Percentiles rank a stretch among this genome's conserved stretches.
phyloP scores from a whole-genome alignment of 441 rosid species.

The Gossypium aridum region DNA sequence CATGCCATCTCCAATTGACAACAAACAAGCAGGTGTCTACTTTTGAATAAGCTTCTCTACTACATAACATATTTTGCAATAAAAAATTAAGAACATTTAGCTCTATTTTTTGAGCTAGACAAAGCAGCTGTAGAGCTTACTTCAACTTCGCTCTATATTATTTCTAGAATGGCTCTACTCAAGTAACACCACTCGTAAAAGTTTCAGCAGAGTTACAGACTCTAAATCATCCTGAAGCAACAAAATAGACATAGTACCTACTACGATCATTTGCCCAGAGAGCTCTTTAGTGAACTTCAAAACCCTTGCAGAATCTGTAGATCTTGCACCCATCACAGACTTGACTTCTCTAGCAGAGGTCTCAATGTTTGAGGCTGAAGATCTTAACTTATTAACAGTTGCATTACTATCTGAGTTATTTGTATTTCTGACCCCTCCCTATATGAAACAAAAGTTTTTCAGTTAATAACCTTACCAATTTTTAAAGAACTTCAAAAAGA shows the following conservation, averaged over 20 bases:
- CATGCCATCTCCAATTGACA: not conserved
- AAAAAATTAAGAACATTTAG: not conserved
- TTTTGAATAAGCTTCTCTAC: not conserved
- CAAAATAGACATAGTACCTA: slow-evolving; percentile 49
- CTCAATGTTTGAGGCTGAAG: slow-evolving; percentile 44
- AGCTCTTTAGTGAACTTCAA: slow-evolving; percentile 77
- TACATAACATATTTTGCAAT: not conserved
- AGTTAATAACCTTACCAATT: not conserved
- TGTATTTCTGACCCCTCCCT: slow-evolving; percentile 49
- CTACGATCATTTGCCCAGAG: slow-evolving; percentile 58
- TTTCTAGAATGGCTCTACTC: not conserved
- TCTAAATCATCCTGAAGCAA: not conserved
- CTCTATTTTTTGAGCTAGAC: not conserved
- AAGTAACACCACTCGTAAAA: not conserved
- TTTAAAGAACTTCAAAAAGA: not conserved
- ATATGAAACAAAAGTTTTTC: slow-evolving; percentile 15
- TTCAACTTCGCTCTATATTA: not conserved
- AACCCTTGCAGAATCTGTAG: slow-evolving; percentile 84
- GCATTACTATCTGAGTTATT: slow-evolving; percentile 34
- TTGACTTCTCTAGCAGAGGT: slow-evolving; percentile 44
- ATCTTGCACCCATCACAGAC: slow-evolving; percentile 58
- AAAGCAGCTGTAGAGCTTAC: not conserved
- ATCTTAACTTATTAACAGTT: slow-evolving; percentile 38
- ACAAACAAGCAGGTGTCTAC: not conserved
- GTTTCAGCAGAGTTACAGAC: not conserved